These are phyloP conservation scores for Talaromyces sp. DNA, from an alignment of 2,329 filamentous ascomycete species.

Conservation along the genomic window DNA sequence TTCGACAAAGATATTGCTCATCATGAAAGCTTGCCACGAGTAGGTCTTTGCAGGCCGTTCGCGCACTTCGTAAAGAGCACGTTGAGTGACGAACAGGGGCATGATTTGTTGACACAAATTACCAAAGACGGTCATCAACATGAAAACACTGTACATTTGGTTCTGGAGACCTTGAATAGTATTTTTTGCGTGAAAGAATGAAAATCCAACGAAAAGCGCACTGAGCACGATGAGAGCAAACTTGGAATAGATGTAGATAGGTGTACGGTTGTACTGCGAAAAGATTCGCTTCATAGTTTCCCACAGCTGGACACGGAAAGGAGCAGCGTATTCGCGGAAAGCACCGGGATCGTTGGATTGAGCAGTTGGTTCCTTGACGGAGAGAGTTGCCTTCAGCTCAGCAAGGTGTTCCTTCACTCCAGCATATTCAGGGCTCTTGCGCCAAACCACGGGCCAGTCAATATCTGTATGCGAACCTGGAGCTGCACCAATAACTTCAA, in stretches of 20 bases:
- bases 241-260: conserved; percentile 86
- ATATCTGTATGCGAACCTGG: conserved; percentile 62
- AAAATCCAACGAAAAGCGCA: conserved; percentile 77
- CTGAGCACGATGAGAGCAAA: conserved; percentile 61
- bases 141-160: conserved; percentile 88
- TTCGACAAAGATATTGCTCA: conserved; percentile 69
- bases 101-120: conserved; percentile 53
- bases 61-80: conserved; percentile 58
- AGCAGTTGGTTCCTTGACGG: conserved; percentile 38
- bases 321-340: conserved; percentile 77
- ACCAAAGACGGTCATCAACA: conserved; percentile 77
- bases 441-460: conserved; percentile 64
- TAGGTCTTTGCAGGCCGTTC: conserved; percentile 66
- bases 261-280: conserved; percentile 88
- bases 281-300: conserved; percentile 72
- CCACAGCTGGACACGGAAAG: conserved; percentile 64
- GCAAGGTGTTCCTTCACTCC: conserved; percentile 57
- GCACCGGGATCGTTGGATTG: conserved; percentile 40
- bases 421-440: conserved; percentile 54
- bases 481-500: conserved; percentile 58
- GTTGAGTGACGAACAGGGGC: conserved; percentile 57
- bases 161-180: conserved; percentile 79
- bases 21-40: conserved; percentile 69
- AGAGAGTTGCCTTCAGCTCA: conserved; percentile 44
- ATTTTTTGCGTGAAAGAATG: conserved; percentile 72